phyloP scores from a whole-genome alignment of 495 filamentous ascomycete genomes.

The Penicillium roqueforti region DNA sequence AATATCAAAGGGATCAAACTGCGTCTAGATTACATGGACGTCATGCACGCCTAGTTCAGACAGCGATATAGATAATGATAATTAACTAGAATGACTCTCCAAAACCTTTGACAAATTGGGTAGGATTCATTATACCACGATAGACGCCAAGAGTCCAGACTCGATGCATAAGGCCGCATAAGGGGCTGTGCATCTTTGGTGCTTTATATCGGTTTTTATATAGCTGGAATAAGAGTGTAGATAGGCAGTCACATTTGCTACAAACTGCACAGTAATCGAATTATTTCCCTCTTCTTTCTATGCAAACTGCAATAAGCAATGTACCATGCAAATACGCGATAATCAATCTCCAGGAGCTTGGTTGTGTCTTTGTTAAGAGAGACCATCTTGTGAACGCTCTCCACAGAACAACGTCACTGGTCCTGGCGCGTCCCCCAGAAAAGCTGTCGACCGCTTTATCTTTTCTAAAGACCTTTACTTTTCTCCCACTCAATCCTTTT shows the following conservation, averaged over 20 bases:
- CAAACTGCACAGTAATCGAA: not conserved
- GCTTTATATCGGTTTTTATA: not conserved
- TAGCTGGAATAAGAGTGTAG: not conserved
- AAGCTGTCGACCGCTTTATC: conserved; percentile 25
- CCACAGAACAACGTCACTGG: conserved; percentile 29
- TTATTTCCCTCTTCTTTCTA: not conserved
- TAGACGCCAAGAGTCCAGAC: not conserved
- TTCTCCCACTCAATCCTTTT: not conserved
- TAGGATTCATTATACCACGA: not conserved
- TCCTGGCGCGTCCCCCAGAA: conserved; percentile 26
- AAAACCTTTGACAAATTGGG: not conserved
- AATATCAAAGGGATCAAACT: not conserved
- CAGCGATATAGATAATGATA: conserved; percentile 5
- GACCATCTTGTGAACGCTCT: conserved; percentile 1
- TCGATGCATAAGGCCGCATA: conserved; percentile 1
- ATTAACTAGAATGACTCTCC: not conserved
- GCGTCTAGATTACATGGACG: conserved; percentile 8
- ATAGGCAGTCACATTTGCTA: conserved; percentile 1
- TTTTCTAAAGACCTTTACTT: not conserved
- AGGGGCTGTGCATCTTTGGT: conserved; percentile 1
- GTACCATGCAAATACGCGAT: not conserved
- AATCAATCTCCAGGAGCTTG: not conserved
- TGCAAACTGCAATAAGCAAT: not conserved
- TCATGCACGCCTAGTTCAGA: conserved; percentile 16
- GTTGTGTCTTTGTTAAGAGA: conserved; percentile 1